Conservation (phyloP, 1,284 basidiomycete genomes). For the Trichosporon sp. region DNA sequence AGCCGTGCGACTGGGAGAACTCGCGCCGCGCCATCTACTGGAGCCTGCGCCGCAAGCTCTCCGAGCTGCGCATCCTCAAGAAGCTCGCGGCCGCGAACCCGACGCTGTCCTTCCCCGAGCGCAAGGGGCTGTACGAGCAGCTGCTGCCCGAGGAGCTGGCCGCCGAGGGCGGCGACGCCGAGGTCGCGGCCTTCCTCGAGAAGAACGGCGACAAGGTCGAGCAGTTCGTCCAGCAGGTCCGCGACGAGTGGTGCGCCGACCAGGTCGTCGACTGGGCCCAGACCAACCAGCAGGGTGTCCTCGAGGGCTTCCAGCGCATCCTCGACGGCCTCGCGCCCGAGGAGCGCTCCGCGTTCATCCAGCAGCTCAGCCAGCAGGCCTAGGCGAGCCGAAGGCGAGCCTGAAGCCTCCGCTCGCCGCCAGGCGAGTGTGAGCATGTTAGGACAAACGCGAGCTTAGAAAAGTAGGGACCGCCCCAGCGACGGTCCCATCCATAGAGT, state of each 20-base stretch:
- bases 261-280: slow-evolving; percentile 40
- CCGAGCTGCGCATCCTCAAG: slow-evolving; percentile 51
- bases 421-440: too few relatives aligned
- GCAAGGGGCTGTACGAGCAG: slow-evolving; percentile 38
- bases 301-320: slow-evolving; percentile 43
- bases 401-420: too few relatives aligned
- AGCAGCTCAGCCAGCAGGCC: slow-evolving; percentile 28
- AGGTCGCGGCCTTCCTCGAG: slow-evolving; percentile 49
- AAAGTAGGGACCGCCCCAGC: neutral
- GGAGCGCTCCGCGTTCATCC: slow-evolving; percentile 62
- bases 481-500: neutral
- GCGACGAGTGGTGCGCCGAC: slow-evolving; percentile 42
- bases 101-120: slow-evolving; percentile 41
- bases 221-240: slow-evolving; percentile 34
- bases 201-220: slow-evolving; percentile 37
- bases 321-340: slow-evolving; percentile 64
- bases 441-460: neutral
- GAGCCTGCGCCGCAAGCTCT: slow-evolving; percentile 66
- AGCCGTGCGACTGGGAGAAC: slow-evolving; percentile 76
- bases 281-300: slow-evolving; percentile 44
- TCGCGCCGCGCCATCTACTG: slow-evolving; percentile 93
- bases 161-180: slow-evolving; percentile 26
- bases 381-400: neutral
- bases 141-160: slow-evolving; percentile 38
- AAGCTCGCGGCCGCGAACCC: slow-evolving; percentile 49